Evolutionary conservation across 768 basidiomycete species (phyloP).

Genomic region (Russula sp.): DNA sequence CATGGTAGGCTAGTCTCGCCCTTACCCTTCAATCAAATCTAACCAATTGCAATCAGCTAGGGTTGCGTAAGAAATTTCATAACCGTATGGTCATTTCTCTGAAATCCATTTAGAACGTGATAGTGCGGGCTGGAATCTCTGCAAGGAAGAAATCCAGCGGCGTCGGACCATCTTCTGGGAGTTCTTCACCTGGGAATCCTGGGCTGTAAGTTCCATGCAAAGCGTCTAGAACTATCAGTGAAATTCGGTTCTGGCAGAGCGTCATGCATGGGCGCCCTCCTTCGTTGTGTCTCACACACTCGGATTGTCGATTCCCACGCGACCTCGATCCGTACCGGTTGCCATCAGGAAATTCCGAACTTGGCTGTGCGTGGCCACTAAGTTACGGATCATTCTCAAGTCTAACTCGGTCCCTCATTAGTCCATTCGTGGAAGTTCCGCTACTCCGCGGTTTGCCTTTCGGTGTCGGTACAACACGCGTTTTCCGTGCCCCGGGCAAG

Average conservation of each 20-base stretch:
- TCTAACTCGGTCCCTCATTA: neutral
- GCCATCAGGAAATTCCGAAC: constrained; percentile 34
- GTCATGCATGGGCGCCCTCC: constrained; percentile 48
- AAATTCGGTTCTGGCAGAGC: constrained; percentile 30
- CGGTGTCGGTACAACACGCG: constrained; percentile 38
- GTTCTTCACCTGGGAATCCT: constrained; percentile 44
- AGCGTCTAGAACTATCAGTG: neutral
- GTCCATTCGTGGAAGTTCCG: constrained; percentile 39
- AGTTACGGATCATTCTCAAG: neutral
- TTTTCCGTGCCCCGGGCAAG: constrained; percentile 36
- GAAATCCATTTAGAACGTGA: constrained; percentile 41
- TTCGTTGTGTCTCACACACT: constrained; percentile 40
- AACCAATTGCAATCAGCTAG: constrained; percentile 36
- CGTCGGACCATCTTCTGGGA: constrained; percentile 50
- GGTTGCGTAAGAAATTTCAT: constrained; percentile 40
- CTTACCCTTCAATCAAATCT: constrained; percentile 1
- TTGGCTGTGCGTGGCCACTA: constrained; percentile 37
- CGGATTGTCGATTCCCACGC: constrained; percentile 48
- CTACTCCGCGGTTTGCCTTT: constrained; percentile 42
- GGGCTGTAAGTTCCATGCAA: constrained; percentile 27
- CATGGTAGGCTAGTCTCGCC: constrained; percentile 33
- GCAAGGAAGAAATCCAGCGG: constrained; percentile 41
- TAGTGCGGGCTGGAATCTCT: constrained; percentile 43
- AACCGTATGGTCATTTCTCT: neutral
- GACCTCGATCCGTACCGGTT: constrained; percentile 35